Evolutionary conservation across 2,329 filamentous ascomycete genomes (phyloP), one percentile per base, ranked within the genome.

Genomic region (Amphichorda felina): DNA sequence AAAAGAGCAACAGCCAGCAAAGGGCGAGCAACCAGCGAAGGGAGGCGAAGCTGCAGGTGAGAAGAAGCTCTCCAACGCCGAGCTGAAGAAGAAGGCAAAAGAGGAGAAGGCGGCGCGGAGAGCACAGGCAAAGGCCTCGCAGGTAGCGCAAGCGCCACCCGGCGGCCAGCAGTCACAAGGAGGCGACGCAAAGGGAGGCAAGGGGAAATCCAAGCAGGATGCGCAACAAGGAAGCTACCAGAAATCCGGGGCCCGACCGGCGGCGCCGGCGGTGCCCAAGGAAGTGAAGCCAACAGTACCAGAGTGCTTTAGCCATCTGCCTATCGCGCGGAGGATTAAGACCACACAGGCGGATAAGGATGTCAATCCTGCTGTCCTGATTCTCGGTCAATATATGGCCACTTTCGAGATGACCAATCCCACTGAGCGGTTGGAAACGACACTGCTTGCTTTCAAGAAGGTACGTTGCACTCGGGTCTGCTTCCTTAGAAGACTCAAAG

Each of bases 81-180:
- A 94, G 57, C 54, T 94, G 50, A 96, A 96, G 62, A 89, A 88
- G 50, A 79, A 76, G 54, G 81, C 82, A 41, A 89, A 94, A 56
- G 88, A 85, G 22, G 89, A 95, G 55, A 96, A 95, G 63, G 82
- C 83, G 35, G 87, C 87, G 32, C 72, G 85, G 41, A 73, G 89
- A 62, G 85, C 82, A 33, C 78, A 78, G 50, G 75, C 70, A 49
- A 85, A 80, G 53, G 64, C 65, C 21, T 64, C 68, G 4, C 70
- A 71, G 42, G 53, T 53, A 21, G 59, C 64, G 2, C 59, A 57
- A 38, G 54, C 56, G 15, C 60, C 60, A 19, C 40, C 43, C 42
- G 56, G 38, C 52, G 56, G 42, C 53, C 60, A 45, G 47, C 53
- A 39, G 18, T 38, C 38, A 24, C 35, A 35, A 39, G 18, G 15